Evolutionary conservation across 768 basidiomycete genomes (phyloP).

Genomic region (Psilocybe sp.): DNA sequence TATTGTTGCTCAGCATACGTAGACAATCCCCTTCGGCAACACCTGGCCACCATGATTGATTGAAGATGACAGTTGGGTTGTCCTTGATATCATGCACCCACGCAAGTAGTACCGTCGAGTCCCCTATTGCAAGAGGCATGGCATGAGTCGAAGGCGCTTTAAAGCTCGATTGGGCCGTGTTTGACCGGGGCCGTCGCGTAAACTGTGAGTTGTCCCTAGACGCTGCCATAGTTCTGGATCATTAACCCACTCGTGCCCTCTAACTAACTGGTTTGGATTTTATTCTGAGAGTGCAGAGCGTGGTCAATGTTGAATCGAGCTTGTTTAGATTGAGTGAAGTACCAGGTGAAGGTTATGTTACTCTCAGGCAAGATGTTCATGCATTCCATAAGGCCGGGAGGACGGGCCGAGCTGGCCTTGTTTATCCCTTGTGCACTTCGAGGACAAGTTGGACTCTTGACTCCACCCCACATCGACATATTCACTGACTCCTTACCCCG

Average conservation of each 20-base stretch:
- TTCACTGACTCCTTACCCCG: too few species aligned
- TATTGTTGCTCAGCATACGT: constrained; percentile 43
- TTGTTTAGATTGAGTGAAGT: too few species aligned
- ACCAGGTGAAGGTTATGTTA: too few species aligned
- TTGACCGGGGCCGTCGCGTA: constrained; percentile 60
- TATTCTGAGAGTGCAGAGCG: too few species aligned
- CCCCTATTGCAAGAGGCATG: constrained; percentile 50
- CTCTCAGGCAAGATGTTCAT: too few species aligned
- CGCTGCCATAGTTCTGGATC: constrained; percentile 45
- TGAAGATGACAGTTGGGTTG: constrained; percentile 58
- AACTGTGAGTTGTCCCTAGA: constrained; percentile 67
- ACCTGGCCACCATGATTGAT: constrained; percentile 76
- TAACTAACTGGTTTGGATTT: background rate
- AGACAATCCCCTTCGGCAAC: constrained; percentile 75
- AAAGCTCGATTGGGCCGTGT: constrained; percentile 68
- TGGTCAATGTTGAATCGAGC: too few species aligned
- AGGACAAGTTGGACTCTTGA: too few species aligned
- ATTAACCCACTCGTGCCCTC: background rate
- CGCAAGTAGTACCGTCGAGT: constrained; percentile 57
- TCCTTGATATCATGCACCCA: constrained; percentile 78
- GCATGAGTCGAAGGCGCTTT: constrained; percentile 38
- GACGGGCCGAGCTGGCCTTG: too few species aligned
- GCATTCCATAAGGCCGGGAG: too few species aligned
- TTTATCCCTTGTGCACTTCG: too few species aligned
- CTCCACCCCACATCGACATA: too few species aligned